phyloP scores from a whole-genome alignment of 345 rosid species.

The Pistacia vera region DNA sequence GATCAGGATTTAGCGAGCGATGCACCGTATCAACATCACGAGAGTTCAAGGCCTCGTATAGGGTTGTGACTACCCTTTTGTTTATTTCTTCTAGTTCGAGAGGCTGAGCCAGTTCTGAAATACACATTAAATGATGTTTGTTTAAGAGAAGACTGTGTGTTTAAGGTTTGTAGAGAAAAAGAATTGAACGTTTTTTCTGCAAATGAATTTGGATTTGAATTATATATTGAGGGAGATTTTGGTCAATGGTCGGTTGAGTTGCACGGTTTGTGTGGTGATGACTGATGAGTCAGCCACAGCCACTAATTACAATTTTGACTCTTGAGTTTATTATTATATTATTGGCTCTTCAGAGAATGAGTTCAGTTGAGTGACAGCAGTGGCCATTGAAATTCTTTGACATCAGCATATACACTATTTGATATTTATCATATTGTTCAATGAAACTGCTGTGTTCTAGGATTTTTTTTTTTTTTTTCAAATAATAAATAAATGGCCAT shows the following conservation, averaged over 20 bases:
- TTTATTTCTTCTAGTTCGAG: conserved; percentile 9
- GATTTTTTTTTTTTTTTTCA: too few relatives aligned
- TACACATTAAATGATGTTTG: background rate
- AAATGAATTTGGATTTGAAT: background rate
- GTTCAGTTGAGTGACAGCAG: too few relatives aligned
- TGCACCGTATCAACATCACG: conserved; percentile 27
- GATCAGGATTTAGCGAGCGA: conserved; percentile 26
- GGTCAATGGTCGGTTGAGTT: background rate
- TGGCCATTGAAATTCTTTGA: too few relatives aligned
- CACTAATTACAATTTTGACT: background rate
- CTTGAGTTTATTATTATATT: too few relatives aligned
- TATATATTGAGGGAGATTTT: background rate
- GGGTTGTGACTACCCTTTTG: conserved; percentile 22
- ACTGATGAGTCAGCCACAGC: too few relatives aligned
- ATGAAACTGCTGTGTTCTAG: too few relatives aligned
- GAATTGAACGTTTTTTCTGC: background rate
- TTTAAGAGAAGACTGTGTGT: background rate
- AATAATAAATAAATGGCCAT: too few relatives aligned
- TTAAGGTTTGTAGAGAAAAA: background rate
- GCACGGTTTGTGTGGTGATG: background rate
- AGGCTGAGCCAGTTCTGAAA: conserved; percentile 15
- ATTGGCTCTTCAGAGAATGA: too few relatives aligned
- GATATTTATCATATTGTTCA: too few relatives aligned
- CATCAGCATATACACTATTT: too few relatives aligned
- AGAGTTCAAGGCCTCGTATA: conserved; percentile 28